Evolutionary conservation across 2,329 filamentous ascomycete genomes (phyloP), one percentile per base, ranked within the genome.

Genomic region (Xylariales sp.): DNA sequence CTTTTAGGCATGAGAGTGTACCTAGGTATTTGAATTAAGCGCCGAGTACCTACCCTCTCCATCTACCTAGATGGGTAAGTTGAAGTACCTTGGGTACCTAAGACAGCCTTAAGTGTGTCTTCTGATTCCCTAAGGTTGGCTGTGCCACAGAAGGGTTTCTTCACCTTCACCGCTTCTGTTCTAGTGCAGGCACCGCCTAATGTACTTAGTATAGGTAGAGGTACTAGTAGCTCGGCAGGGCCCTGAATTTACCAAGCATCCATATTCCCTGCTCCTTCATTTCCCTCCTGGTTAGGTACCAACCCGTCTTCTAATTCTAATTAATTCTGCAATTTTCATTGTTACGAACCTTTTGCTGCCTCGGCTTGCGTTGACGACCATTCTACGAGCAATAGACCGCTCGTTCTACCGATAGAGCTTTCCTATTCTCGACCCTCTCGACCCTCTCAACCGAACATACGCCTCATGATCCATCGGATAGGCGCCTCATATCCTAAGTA

Each of bases 251-350:
- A 28, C 32, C 30, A 23, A 49, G 32, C 34, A n/a, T 18, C 46
- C 46, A 45, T 60, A 10, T 55, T 53, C 55, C 65, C 50, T 68
- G 65, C 49, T 39, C 14, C 30, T 58, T 62, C 65, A 65, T 65
- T 59, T 68, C 52, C 61, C 18, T 43, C 30, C 23, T 23, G 23
- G 23, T 23, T 23, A 23, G 23, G 23, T 23, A 23, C 23, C 45
- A 43, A 18, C 54, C 55, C 55, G 14, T 48, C 48, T n/a, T 60
- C 34, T 48, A 60, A 60, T 57, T 39, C 41, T 39, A 10, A 39
- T 34, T 48, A 60, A 60, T 53, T 34, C 48, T 55, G 18, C 50
- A 61, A 65, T 39, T 39, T 45, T 28, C 43, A 62, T 56, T 18
- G 43, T 56, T 45, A 50, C 54, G 45, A 50, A 45, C 36, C 46